These are phyloP conservation scores for Phytophthora capsici DNA, from an alignment of 352 stramenopile species.

Conservation along the genomic window DNA sequence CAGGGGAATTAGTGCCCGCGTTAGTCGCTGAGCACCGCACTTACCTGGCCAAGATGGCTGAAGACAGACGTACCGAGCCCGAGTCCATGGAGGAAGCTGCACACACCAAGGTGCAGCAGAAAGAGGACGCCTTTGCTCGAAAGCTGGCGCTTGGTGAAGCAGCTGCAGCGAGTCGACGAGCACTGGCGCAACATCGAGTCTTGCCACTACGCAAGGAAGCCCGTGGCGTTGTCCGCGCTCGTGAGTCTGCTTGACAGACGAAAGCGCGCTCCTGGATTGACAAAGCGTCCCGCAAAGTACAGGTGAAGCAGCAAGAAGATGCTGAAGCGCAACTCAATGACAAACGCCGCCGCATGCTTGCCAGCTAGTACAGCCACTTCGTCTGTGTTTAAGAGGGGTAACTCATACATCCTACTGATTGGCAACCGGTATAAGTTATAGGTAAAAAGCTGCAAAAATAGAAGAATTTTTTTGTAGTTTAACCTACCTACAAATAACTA, in stretches of 20 bases:
- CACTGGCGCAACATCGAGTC: slow-evolving; percentile 76
- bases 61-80: slow-evolving; percentile 71
- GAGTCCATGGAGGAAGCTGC: slow-evolving; percentile 50
- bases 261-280: slow-evolving; percentile 85
- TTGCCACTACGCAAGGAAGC: slow-evolving; percentile 81
- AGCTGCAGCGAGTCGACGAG: slow-evolving; percentile 74
- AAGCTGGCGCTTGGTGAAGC: slow-evolving; percentile 77
- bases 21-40: slow-evolving; percentile 86
- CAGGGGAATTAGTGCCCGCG: slow-evolving; percentile 63
- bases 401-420: too few species aligned
- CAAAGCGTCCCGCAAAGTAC: slow-evolving; percentile 87
- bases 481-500: too few species aligned
- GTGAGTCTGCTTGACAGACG: slow-evolving; percentile 88
- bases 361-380: too few species aligned
- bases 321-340: slow-evolving; percentile 73
- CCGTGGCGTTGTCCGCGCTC: slow-evolving; percentile 63
- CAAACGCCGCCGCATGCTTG: slow-evolving; percentile 77
- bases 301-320: slow-evolving; percentile 92
- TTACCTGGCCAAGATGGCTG: slow-evolving; percentile 81
- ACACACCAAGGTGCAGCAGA: slow-evolving; percentile 58
- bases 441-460: too few species aligned
- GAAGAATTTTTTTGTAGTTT: too few species aligned
- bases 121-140: slow-evolving; percentile 78
- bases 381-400: too few species aligned
- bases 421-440: too few species aligned